These are phyloP conservation scores for Baudoinia panamericana DNA, from an alignment of 495 filamentous ascomycete genomes.

Conservation along the genomic window DNA sequence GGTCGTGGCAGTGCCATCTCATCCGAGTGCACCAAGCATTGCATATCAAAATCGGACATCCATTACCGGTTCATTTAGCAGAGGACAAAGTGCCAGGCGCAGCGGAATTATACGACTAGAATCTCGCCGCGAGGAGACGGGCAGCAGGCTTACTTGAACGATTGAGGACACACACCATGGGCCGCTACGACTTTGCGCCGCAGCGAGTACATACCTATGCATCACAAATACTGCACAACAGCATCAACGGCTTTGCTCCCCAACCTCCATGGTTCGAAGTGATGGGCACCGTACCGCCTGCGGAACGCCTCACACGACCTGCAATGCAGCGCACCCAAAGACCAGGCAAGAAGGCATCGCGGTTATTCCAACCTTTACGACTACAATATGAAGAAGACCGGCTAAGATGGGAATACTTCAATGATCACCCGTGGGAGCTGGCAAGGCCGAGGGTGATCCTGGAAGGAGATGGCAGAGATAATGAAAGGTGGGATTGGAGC, in stretches of 20 bases:
- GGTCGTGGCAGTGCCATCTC: too few relatives aligned
- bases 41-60: too few relatives aligned
- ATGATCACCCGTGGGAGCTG: slow-evolving; percentile 94
- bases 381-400: slow-evolving; percentile 78
- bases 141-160: too few relatives aligned
- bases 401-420: slow-evolving; percentile 68
- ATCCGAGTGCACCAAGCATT: too few relatives aligned
- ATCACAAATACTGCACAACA: slow-evolving; percentile 41
- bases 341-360: slow-evolving; percentile 32
- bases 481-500: slow-evolving; percentile 62
- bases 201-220: slow-evolving; percentile 59
- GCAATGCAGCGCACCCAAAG: slow-evolving; percentile 11
- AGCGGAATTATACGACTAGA: too few relatives aligned
- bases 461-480: slow-evolving; percentile 76
- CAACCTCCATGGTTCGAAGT: slow-evolving; percentile 68
- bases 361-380: slow-evolving; percentile 63
- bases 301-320: slow-evolving; percentile 57
- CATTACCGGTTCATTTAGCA: too few relatives aligned
- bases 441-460: slow-evolving; percentile 74
- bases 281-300: slow-evolving; percentile 60
- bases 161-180: too few relatives aligned
- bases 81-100: too few relatives aligned
- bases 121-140: too few relatives aligned
- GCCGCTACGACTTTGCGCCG: slow-evolving; percentile 59
- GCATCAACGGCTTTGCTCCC: slow-evolving; percentile 33